A percentile compares a stretch with the other conserved stretches of the same genome.
phyloP scores from a whole-genome alignment of 2,329 filamentous ascomycete species.

The Stachybotrys elegans region DNA sequence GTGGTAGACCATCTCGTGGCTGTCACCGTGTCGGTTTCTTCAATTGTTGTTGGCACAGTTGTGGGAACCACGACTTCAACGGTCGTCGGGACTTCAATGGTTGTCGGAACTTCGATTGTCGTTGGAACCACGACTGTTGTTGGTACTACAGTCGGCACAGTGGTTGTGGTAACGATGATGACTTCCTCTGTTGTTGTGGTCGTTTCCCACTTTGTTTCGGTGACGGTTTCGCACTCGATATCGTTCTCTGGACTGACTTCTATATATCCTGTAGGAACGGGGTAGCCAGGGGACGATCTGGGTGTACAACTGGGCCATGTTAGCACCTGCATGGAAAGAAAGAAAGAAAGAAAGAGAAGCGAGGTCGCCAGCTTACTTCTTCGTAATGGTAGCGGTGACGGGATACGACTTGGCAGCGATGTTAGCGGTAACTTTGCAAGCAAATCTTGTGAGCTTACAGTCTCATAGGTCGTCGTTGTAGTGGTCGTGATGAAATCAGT shows the following conservation, averaged over 20 bases:
- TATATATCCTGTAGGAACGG: too few relatives aligned
- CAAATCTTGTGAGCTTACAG: not conserved
- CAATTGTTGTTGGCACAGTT: too few relatives aligned
- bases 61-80: too few relatives aligned
- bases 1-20: too few relatives aligned
- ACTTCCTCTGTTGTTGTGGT: slow-evolving; percentile 1
- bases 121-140: not conserved
- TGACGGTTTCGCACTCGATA: slow-evolving; percentile 1
- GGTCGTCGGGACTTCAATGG: not conserved
- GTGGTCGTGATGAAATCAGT: slow-evolving; percentile 2
- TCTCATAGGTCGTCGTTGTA: slow-evolving; percentile 1
- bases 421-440: not conserved
- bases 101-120: not conserved
- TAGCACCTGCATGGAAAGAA: too few relatives aligned
- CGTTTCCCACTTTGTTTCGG: not conserved
- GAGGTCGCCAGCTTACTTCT: too few relatives aligned
- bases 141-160: not conserved
- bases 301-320: slow-evolving; percentile 8
- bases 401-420: too few relatives aligned
- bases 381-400: too few relatives aligned
- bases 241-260: not conserved
- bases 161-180: not conserved
- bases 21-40: too few relatives aligned
- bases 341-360: too few relatives aligned
- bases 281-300: too few relatives aligned